Base-by-base conservation (phyloP, 164 flowering plant species). In the Umbellularia californica region DNA sequence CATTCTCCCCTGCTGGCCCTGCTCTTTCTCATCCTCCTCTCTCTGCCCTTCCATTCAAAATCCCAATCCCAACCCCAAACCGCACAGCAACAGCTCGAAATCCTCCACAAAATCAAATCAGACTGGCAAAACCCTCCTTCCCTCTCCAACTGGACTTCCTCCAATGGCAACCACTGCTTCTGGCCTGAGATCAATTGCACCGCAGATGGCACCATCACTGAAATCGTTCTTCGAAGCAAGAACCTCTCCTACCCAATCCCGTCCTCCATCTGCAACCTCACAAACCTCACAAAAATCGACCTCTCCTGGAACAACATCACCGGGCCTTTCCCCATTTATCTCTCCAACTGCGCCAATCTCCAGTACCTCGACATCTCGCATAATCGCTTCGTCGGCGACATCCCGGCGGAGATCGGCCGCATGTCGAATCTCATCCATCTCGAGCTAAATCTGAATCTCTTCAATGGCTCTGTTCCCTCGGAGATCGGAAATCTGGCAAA, bases 371-470 rank as follows among this genome's bases (percentile, higher is more conserved):
- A 90, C 78, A 84, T 94, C 30, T 87, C 92, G 1, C 83, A 83
- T 64, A 94, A 94, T 78, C 74, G 47, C 58, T 85, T 94, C 55
- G 83, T 79, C 19, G 96, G 95, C 17, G 83, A 89, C 72, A 85
- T 94, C 27, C 98, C 97, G 0, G 70, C 81, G 10, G 76, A 78
- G 2, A 79, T 92, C 12, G 92, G 91, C 2, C 50, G 75, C 3
- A 63, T 92, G 4, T 6, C 82, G 9, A 78, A 70, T 65, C 55
- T 95, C 68, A 51, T 35, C 30, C 41, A 3, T 0, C 70, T 94
- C 65, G 0, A 6, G 2, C 76, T 92, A 4, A 14, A 76, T 52
- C 47, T 23, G 9, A 94, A 89, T 33, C 67, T 68, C 70, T 85
- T 91, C 70, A 82, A 89, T n/a, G 93, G 93, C 0, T 80, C 85